A percentile compares a stretch with the other conserved stretches of the same genome.
phyloP scores from a whole-genome alignment of 495 filamentous ascomycete genomes.

The Xylaria bambusicola region DNA sequence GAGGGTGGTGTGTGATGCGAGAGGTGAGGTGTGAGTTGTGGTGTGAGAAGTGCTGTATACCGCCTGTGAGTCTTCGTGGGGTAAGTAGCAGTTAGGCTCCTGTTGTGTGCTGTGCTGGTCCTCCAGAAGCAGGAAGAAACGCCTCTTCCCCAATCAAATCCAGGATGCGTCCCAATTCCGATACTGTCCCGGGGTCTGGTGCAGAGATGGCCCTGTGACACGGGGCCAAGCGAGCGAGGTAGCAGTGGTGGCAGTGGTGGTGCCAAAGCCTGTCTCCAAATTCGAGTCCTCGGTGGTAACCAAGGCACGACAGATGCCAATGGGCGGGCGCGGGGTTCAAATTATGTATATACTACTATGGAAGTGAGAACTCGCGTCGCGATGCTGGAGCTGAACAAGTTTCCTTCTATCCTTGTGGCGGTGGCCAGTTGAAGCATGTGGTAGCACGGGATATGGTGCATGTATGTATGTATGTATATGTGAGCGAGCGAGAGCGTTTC shows the following conservation, averaged over 20 bases:
- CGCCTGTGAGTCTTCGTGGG: constrained; percentile 34
- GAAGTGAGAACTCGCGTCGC: too few species aligned
- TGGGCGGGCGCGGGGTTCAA: constrained; percentile 1
- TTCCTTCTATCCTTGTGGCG: neutral
- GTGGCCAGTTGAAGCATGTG: too few species aligned
- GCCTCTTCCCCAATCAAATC: constrained; percentile 32
- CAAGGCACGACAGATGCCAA: constrained; percentile 12
- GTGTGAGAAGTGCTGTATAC: constrained; percentile 15
- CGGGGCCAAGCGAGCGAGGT: constrained; percentile 16
- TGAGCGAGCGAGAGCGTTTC: constrained; percentile 3
- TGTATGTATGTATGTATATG: constrained; percentile 5
- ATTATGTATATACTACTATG: constrained; percentile 6
- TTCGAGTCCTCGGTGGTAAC: constrained; percentile 14
- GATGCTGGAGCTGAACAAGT: constrained; percentile 2
- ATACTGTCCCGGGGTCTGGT: constrained; percentile 30
- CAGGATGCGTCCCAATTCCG: constrained; percentile 26
- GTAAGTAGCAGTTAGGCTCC: constrained; percentile 33
- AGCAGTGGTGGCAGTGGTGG: constrained; percentile 1
- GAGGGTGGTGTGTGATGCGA: constrained; percentile 14
- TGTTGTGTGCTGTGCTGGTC: constrained; percentile 26
- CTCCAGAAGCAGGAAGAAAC: constrained; percentile 17
- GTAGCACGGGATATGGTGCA: constrained; percentile 11
- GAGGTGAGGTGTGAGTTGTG: constrained; percentile 5
- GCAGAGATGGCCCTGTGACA: constrained; percentile 25
- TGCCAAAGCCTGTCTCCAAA: constrained; percentile 15